Evolutionary conservation across 2,329 filamentous ascomycete species (phyloP).

Genomic region (Cryoendolithus antarcticus): DNA sequence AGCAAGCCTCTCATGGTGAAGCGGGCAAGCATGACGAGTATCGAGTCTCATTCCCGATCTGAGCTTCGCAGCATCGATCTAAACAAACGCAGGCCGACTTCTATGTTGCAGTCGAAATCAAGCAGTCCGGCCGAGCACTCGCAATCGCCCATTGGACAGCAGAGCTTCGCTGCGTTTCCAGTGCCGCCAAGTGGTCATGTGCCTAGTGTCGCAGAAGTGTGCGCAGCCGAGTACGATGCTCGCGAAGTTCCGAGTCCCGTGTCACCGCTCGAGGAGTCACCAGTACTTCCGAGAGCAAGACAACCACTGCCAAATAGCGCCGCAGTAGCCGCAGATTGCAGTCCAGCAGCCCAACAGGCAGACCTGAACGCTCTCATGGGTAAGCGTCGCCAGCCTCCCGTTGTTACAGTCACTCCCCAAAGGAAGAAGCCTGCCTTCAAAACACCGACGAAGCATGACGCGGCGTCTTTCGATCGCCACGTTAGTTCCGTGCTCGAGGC

Average conservation of each 20-base stretch:
- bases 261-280: no score
- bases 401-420: slow-evolving; percentile 1
- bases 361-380: slow-evolving; percentile 4
- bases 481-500: slow-evolving; percentile 24
- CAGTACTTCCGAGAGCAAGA: no score
- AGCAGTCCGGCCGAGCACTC: no score
- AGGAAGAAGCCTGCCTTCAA: slow-evolving; percentile 2
- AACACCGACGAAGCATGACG: slow-evolving; percentile 4
- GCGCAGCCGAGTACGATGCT: no score
- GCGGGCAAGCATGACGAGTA: slow-evolving; percentile 22
- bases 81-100: slow-evolving; percentile 5
- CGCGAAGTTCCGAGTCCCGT: no score
- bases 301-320: no score
- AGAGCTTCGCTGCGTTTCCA: no score
- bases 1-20: slow-evolving; percentile 7
- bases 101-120: no score
- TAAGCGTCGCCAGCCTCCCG: slow-evolving; percentile 2
- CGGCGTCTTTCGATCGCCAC: slow-evolving; percentile 39
- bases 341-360: background rate
- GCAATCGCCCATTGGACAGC: no score
- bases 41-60: slow-evolving; percentile 21
- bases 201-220: no score
- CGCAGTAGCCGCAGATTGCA: background rate
- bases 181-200: no score
- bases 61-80: slow-evolving; percentile 21